Evolutionary conservation across 441 rosid species (phyloP).

Genomic region (Metrosideros polymorpha): DNA sequence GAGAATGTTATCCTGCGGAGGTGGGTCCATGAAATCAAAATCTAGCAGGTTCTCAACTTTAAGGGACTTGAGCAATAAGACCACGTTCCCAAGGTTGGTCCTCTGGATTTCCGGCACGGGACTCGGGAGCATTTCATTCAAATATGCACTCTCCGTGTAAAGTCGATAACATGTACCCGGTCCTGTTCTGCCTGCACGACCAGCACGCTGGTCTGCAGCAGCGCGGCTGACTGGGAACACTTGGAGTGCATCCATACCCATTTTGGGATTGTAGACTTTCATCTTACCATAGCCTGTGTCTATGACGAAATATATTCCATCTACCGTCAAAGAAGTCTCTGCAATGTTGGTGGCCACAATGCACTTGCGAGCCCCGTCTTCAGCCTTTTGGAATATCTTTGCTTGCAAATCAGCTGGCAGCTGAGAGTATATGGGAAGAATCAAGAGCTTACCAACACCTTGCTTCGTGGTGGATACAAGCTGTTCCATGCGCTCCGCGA

Average conservation of each 20-base stretch:
- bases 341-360: constrained; percentile 98
- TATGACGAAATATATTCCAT: constrained; percentile 91
- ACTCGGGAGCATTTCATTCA: constrained; percentile 82
- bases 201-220: constrained; percentile 95
- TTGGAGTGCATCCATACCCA: constrained; percentile 99
- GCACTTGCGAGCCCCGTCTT: constrained; percentile 98
- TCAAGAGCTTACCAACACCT: constrained; percentile 64
- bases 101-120: constrained; percentile 99
- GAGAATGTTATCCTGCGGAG: constrained; percentile 96
- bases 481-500: constrained; percentile 94
- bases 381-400: constrained; percentile 89
- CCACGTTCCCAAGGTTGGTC: constrained; percentile 94
- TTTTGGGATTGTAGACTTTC: constrained; percentile 97
- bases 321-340: constrained; percentile 95
- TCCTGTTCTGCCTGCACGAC: constrained; percentile 98
- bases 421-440: constrained; percentile 96
- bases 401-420: constrained; percentile 99
- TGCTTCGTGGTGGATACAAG: constrained; percentile 60
- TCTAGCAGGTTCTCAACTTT: constrained; percentile 86
- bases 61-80: constrained; percentile 84
- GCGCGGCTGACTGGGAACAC: constrained; percentile 95
- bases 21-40: constrained; percentile 99
- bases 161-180: constrained; percentile 97
- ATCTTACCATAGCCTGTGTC: constrained; percentile 96
- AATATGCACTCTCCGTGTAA: constrained; percentile 84